A percentile compares a stretch with the other conserved stretches of the same genome.
These are phyloP conservation scores for Tricladium varicosporioides DNA, from an alignment of 2,329 filamentous ascomycete genomes.

Conservation along the genomic window DNA sequence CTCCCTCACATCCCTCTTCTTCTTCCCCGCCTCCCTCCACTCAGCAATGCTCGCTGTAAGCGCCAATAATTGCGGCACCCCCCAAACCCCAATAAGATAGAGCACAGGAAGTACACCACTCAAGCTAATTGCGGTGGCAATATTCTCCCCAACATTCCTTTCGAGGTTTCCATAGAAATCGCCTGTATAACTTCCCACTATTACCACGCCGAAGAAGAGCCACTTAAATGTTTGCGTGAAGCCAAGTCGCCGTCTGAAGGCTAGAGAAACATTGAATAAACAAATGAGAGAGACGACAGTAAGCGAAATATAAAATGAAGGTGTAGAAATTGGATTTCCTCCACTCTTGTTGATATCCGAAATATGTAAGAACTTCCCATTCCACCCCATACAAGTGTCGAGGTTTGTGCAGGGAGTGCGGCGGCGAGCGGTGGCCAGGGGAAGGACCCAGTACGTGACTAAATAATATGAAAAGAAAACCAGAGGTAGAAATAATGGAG, in stretches of 20 bases:
- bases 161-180: conserved; percentile 2
- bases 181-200: neutral
- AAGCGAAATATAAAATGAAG: conserved; percentile 3
- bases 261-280: neutral
- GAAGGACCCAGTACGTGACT: conserved; percentile 3
- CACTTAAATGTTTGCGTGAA: neutral
- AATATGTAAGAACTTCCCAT: neutral
- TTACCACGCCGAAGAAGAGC: neutral
- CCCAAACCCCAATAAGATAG: conserved; percentile 4
- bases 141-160: neutral
- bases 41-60: neutral
- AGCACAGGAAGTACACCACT: conserved; percentile 1
- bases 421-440: neutral
- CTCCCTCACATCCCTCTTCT: neutral
- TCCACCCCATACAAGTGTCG: too few species aligned
- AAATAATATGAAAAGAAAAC: conserved; percentile 2
- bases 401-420: neutral
- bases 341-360: neutral
- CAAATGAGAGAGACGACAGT: neutral
- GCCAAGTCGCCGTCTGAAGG: neutral
- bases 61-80: neutral
- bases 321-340: conserved; percentile 3
- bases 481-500: neutral
- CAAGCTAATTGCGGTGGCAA: conserved; percentile 3
- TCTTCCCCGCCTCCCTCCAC: neutral